phyloP scores from a whole-genome alignment of 169 alveolate species.

The Plasmodium relictum region DNA sequence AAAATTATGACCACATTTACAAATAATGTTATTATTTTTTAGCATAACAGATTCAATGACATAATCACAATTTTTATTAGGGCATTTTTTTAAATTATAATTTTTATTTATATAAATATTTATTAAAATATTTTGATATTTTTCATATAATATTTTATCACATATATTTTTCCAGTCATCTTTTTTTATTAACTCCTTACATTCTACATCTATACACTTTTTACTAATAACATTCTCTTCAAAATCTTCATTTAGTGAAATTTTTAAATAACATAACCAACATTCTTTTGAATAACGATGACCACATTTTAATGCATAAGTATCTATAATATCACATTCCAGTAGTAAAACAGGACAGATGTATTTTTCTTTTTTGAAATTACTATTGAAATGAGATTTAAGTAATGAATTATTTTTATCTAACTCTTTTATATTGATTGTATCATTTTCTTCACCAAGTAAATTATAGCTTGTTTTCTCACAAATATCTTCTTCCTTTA shows the following conservation, averaged over 20 bases:
- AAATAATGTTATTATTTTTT: constrained; percentile 10
- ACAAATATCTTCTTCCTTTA: constrained; percentile 20
- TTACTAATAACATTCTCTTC: constrained; percentile 39
- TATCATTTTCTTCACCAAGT: background rate
- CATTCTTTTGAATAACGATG: constrained; percentile 53
- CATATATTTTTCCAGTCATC: constrained; percentile 47
- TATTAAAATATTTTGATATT: constrained; percentile 14
- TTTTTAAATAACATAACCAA: constrained; percentile 38
- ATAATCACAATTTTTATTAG: constrained; percentile 17
- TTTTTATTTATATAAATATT: constrained; percentile 24
- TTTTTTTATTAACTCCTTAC: constrained; percentile 23
- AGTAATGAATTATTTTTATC: background rate
- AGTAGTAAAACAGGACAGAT: constrained; percentile 38
- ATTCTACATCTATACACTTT: constrained; percentile 23
- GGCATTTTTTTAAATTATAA: constrained; percentile 44
- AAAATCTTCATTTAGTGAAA: constrained; percentile 20
- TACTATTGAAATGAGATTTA: background rate
- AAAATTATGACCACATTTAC: constrained; percentile 52
- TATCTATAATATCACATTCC: constrained; percentile 20
- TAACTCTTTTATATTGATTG: background rate
- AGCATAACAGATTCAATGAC: constrained; percentile 34
- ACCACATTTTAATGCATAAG: constrained; percentile 60
- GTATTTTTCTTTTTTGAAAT: background rate
- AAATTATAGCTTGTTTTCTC: background rate
- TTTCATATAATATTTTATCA: constrained; percentile 1